These are phyloP conservation scores for Auriscalpium orientale DNA, from an alignment of 768 basidiomycete species.

Conservation along the genomic window DNA sequence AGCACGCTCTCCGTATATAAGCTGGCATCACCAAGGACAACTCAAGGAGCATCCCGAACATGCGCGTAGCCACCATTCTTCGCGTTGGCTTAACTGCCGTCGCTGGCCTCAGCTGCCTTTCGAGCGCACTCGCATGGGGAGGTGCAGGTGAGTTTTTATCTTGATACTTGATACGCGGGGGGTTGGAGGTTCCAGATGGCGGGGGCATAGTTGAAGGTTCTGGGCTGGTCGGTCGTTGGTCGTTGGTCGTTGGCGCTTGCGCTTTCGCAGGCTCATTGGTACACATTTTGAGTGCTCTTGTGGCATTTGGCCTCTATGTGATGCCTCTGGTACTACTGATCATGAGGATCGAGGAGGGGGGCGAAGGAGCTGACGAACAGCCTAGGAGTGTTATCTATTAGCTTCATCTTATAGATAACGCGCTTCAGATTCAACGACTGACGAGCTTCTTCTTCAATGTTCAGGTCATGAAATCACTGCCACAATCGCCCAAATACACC, in stretches of 20 bases:
- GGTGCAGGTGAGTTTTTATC: neutral
- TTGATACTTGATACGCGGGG: neutral
- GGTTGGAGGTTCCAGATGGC: neutral
- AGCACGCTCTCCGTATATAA: too few species aligned
- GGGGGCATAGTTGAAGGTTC: too few species aligned
- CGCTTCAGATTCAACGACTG: too few species aligned
- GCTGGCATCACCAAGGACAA: too few species aligned
- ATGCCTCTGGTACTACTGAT: too few species aligned
- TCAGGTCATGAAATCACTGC: constrained; percentile 88
- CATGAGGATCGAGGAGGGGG: too few species aligned
- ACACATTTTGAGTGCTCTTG: neutral
- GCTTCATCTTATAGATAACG: too few species aligned
- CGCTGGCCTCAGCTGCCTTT: neutral
- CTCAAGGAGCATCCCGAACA: too few species aligned
- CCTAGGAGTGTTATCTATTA: too few species aligned
- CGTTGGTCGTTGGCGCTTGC: neutral
- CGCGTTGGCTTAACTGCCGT: neutral
- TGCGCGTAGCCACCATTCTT: too few species aligned
- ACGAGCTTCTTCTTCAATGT: neutral
- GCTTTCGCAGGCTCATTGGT: neutral
- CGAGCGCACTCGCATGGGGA: constrained; percentile 5
- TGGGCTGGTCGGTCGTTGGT: too few species aligned
- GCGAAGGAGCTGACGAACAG: too few species aligned
- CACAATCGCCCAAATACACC: constrained; percentile 89
- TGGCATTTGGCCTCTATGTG: neutral